phyloP scores from a whole-genome alignment of 1,139 yeast genomes.

The Blastobotrys niveus region DNA sequence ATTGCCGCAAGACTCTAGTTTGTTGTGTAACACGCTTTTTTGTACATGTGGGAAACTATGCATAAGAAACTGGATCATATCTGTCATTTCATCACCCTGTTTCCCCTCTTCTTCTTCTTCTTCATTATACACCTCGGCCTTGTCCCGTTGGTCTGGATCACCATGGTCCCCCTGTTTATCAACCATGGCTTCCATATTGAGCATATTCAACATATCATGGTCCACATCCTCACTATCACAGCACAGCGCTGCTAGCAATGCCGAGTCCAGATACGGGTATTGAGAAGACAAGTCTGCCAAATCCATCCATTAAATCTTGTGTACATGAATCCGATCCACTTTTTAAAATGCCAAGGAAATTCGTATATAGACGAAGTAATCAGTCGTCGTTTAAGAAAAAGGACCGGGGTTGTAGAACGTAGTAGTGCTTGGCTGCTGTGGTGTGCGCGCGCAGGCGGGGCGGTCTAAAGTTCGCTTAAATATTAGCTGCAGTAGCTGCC shows the following conservation, averaged over 20 bases:
- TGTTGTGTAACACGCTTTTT: constrained; percentile 15
- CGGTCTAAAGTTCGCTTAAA: no score
- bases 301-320: constrained; percentile 5
- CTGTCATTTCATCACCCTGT: constrained; percentile 7
- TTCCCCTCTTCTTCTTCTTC: not conserved
- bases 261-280: constrained; percentile 16
- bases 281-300: constrained; percentile 5
- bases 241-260: constrained; percentile 16
- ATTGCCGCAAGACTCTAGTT: constrained; percentile 19
- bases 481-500: no score
- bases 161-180: constrained; percentile 2
- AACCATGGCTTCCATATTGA: constrained; percentile 14
- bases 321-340: no score
- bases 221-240: constrained; percentile 7
- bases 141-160: not conserved
- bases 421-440: no score
- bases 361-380: no score
- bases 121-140: not conserved
- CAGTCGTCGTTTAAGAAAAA: no score
- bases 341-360: no score
- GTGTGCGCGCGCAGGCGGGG: no score
- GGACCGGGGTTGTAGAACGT: no score
- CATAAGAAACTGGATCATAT: constrained; percentile 19
- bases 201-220: constrained; percentile 10
- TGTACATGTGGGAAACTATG: constrained; percentile 27